Evolutionary conservation across 306 rosid species (phyloP), one percentile per base, ranked within the genome.

Genomic region (Oemleria cerasiformis): DNA sequence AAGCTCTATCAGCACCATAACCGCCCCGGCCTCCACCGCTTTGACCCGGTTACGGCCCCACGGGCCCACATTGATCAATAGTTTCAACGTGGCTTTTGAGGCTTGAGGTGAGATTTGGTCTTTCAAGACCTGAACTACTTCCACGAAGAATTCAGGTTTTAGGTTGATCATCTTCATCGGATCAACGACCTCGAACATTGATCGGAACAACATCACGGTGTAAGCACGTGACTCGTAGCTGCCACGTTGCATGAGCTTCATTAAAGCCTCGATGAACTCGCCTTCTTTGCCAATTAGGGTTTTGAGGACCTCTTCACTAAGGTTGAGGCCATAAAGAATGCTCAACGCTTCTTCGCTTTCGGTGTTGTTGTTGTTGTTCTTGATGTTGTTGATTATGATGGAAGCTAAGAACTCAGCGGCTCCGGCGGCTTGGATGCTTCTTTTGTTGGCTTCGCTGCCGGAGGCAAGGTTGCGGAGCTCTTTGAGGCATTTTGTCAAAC

Each of bases 201-300:
- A 87, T 75, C 82, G 86, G 67, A 87, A 21, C 9, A 91, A 14
- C 8, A 82, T 66, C 19, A 86, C 84, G 0, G 97, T 83, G 30
- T 84, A 86, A 21, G 94, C 90, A 16, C 92, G 74, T 8, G 97
- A 89, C 45, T 94, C 98, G 55, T 81, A 82, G 63, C 68, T 66
- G 0, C 92, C 94, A 2, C 64, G 75, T 58, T 84, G 84, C 83
- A 91, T 72, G 9, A 89, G 21, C 1, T 53, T 70, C 0, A 78
- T 73, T 19, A 89, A 78, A 1, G 96, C 79, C 4, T 79, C 68
- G 3, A 89, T 8, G 34, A 94, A 72, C 2, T 83, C 79, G 1
- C 79, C 75, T 8, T 77, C 77, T 73, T 67, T 71, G 1, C 62
- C 67, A 1, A 71, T 1, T 1, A 91, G 81, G 8, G 51, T 15